These are phyloP conservation scores for Nannizziopsis arthrosporioides DNA, from an alignment of 2,329 filamentous ascomycete genomes.

Conservation along the genomic window DNA sequence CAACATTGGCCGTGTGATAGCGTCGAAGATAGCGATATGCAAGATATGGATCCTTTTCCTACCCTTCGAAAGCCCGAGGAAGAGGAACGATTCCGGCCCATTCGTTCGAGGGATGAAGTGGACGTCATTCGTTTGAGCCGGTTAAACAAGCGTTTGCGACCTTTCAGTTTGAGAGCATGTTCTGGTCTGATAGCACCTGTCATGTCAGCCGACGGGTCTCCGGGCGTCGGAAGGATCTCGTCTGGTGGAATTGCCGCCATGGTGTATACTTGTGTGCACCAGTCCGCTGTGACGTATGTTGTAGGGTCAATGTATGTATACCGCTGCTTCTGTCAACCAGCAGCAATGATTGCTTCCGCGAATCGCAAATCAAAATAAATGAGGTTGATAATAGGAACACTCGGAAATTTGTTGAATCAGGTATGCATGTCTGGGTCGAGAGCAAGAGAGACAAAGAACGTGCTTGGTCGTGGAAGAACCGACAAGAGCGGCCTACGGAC, in stretches of 20 bases:
- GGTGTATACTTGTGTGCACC: neutral
- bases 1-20: constrained; percentile 44
- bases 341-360: neutral
- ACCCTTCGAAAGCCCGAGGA: constrained; percentile 47
- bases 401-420: neutral
- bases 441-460: neutral
- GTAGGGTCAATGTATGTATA: neutral
- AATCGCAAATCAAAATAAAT: neutral
- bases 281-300: neutral
- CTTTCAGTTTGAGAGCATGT: constrained; percentile 49
- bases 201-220: constrained; percentile 26
- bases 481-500: neutral
- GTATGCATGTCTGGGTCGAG: neutral
- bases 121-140: constrained; percentile 73
- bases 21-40: constrained; percentile 48
- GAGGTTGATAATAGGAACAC: neutral
- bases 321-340: neutral
- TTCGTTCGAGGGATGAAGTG: constrained; percentile 56
- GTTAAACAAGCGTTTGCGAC: constrained; percentile 57
- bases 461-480: neutral
- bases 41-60: constrained; percentile 53
- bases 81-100: constrained; percentile 50
- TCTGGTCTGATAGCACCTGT: constrained; percentile 21
- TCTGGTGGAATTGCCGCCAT: constrained; percentile 24
- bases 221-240: constrained; percentile 25